Conservation (phyloP, 116 monocot species). For the Phalaenopsis hybrid region DNA sequence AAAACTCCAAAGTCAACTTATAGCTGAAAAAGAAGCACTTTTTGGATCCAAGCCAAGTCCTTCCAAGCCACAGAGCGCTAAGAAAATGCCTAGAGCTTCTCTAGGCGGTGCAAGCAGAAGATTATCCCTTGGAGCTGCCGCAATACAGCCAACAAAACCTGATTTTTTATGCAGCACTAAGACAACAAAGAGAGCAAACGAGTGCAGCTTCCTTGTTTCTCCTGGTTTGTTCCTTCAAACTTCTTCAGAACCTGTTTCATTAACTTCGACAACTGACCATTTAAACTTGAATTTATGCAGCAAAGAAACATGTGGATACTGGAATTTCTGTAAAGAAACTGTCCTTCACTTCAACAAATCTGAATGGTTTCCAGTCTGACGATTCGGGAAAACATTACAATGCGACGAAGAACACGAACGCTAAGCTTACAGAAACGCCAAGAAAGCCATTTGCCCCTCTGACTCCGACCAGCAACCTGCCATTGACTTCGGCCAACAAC, state of each 20-base stretch:
- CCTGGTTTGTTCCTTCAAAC: slow-evolving; percentile 38
- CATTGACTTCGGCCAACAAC: slow-evolving; percentile 2
- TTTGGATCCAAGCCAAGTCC: slow-evolving; percentile 97
- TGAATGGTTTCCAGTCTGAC: not conserved
- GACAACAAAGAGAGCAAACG: slow-evolving; percentile 54
- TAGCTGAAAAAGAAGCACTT: slow-evolving; percentile 79
- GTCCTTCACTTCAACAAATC: not conserved
- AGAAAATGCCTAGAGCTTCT: slow-evolving; percentile 59
- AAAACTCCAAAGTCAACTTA: slow-evolving; percentile 70
- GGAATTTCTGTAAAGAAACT: too few relatives aligned
- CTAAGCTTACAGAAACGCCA: slow-evolving; percentile 26
- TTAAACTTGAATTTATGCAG: too few relatives aligned
- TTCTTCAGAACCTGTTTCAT: not conserved
- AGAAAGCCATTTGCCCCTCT: slow-evolving; percentile 61
- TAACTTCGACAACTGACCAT: not conserved
- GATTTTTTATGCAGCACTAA: slow-evolving; percentile 42
- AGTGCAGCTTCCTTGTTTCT: slow-evolving; percentile 32
- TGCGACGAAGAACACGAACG: too few relatives aligned
- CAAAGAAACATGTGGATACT: too few relatives aligned
- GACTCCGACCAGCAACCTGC: not conserved
- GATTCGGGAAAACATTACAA: not conserved
- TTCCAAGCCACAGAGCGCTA: slow-evolving; percentile 57
- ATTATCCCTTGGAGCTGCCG: slow-evolving; percentile 58
- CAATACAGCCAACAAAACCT: slow-evolving; percentile 31
- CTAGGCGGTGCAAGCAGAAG: slow-evolving; percentile 51